phyloP scores from a whole-genome alignment of 2,329 filamentous ascomycete genomes.

The Colletotrichum simmondsii region DNA sequence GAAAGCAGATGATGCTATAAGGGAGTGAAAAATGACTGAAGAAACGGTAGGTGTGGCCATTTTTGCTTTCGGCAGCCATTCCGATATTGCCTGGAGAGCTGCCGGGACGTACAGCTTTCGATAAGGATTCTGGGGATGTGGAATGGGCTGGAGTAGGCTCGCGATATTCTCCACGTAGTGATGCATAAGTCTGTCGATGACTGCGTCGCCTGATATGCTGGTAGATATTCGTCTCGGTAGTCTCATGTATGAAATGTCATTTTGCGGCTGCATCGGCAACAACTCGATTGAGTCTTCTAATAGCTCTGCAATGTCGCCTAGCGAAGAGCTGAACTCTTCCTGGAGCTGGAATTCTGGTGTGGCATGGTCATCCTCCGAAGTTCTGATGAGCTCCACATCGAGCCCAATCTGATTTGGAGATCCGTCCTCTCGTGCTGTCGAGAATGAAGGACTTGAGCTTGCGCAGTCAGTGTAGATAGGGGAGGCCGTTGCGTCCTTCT shows the following conservation, averaged over 20 bases:
- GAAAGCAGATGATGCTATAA: neutral
- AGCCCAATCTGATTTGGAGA: neutral
- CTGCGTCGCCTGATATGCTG: slow-evolving; percentile 5
- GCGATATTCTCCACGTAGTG: slow-evolving; percentile 11
- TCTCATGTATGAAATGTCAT: neutral
- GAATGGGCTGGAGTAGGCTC: slow-evolving; percentile 10
- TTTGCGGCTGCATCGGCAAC: neutral
- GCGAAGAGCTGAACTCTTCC: neutral
- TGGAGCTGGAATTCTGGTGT: neutral
- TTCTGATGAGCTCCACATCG: neutral
- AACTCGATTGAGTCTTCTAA: neutral
- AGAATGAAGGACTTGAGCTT: neutral
- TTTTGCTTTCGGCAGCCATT: neutral
- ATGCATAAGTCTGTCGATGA: slow-evolving; percentile 4
- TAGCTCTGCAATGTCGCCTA: neutral
- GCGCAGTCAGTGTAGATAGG: neutral
- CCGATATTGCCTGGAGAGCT: neutral
- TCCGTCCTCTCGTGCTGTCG: neutral
- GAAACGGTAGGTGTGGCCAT: neutral
- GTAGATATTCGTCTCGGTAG: neutral
- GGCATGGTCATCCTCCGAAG: neutral
- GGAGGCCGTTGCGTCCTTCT: neutral
- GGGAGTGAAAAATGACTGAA: slow-evolving; percentile 12
- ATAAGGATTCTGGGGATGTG: slow-evolving; percentile 12
- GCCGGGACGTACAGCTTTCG: slow-evolving; percentile 6